Percentiles rank a stretch among this genome's conserved stretches.
These are phyloP conservation scores for Tricholoma matsutake DNA, from an alignment of 768 basidiomycete species.

Conservation along the genomic window DNA sequence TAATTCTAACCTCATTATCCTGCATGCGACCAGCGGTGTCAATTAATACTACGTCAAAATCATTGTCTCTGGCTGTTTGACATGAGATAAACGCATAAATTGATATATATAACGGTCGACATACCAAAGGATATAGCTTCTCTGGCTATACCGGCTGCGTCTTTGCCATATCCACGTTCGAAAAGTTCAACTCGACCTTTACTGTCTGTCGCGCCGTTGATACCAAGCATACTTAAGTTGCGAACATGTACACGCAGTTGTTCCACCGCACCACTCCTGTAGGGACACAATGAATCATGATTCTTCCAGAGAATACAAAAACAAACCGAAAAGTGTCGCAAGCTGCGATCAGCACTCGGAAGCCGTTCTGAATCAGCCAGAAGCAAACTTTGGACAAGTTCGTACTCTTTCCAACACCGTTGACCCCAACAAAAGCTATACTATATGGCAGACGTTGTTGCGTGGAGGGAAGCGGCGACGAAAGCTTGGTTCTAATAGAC, in stretches of 20 bases:
- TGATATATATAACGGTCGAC: slow-evolving; percentile 15
- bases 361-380: slow-evolving; percentile 95
- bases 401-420: slow-evolving; percentile 98
- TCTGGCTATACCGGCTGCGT: slow-evolving; percentile 96
- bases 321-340: slow-evolving; percentile 92
- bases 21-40: slow-evolving; percentile 99
- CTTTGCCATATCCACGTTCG: slow-evolving; percentile 97
- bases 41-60: slow-evolving; percentile 95
- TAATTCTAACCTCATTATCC: slow-evolving; percentile 81
- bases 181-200: slow-evolving; percentile 87
- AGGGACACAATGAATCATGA: slow-evolving; percentile 2
- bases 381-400: slow-evolving; percentile 98
- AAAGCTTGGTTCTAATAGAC: slow-evolving; percentile 86
- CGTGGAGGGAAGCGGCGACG: slow-evolving; percentile 67
- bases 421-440: slow-evolving; percentile 97
- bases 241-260: slow-evolving; percentile 95
- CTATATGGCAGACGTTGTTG: slow-evolving; percentile 85
- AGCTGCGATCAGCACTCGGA: slow-evolving; percentile 93
- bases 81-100: background rate
- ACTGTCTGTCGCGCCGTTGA: slow-evolving; percentile 64
- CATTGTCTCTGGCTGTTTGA: slow-evolving; percentile 71
- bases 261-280: slow-evolving; percentile 93
- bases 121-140: slow-evolving; percentile 90
- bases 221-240: slow-evolving; percentile 82
- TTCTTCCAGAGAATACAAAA: background rate